Base-by-base conservation (phyloP, 257 asterid genomes). In the Datura wrightii region DNA sequence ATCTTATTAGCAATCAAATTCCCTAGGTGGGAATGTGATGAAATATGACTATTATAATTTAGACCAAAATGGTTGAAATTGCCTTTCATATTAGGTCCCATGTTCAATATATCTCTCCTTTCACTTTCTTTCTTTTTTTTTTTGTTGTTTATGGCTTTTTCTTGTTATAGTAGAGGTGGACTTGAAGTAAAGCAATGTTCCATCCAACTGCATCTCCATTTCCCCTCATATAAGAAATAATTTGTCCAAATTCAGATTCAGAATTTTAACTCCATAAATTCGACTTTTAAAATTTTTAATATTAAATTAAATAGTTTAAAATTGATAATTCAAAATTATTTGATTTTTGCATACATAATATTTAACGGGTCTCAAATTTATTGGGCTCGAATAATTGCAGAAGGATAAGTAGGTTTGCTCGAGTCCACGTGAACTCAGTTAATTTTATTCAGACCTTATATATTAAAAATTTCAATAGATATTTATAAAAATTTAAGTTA, bases 131-230 rank as follows among this genome's bases (percentile, higher is more conserved):
- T 15, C 31, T 24, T 24, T 24, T 1, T 13, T 74, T 69, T 81
- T 6, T 44, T 72, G 62, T 84, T 80, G 83, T 87, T 83, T 72
- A 58, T 83, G 85, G 82, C 80, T 80, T 87, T 89, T 67, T 16
- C 80, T 52, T 78, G 82, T 52, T 78, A 78, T 85, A 85, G 90
- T 88, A 86, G 87, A 80, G 91, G 87, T 90, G 82, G 91, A 90
- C 91, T 88, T 56, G 92, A 91, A 92, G 94, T 88, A 89, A 93
- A 91, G 96, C 88, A 88, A 93, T 86, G 90, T 88, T 89, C 86
- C 90, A 52, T 54, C 59, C 18, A 13, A 13, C 18, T 54, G 59
- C 59, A 54, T 78, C 82, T 52, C 50, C 48, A 78, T 34, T 34
- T 24, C 48, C 65, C 15, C 89, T 90, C 85, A 88, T 86, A 83